Base-by-base conservation (phyloP, 1,284 basidiomycete species). In the Earliella scabrosa region DNA sequence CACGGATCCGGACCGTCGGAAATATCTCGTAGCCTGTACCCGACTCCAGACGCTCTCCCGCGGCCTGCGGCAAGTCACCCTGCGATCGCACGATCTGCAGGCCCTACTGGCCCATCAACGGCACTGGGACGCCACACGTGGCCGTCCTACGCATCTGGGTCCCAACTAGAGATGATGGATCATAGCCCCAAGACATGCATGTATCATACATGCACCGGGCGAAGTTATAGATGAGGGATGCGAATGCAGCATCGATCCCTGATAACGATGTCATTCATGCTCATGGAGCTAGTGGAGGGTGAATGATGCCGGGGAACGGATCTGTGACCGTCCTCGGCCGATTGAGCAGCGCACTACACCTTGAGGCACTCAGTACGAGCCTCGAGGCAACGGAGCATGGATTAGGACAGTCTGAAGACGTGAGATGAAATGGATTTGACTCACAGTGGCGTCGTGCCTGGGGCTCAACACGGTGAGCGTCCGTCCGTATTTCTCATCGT, bases 351-450 rank as follows among this genome's bases (percentile, higher is more conserved):
- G 13, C 7, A n/a, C 18, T 2, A n/a, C 48, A 50, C 59, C 59
- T 54, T 48, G 56, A 61, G 59, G 59, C 56, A 41, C 20, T 48
- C 13, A 49, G n/a, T 39, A 35, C 21, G 40, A 58, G 59, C 52
- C 59, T 58, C 53, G 47, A 58, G 59, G 55, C 53, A 32, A 35
- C 23, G 46, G 46, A 38, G 23, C 35, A 24, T n/a, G 21, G 50
- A 31, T 41, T 23, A 40, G 27, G 35, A 40, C 24, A 48, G 21
- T 40, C 27, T 21, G 36, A 14, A 38, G 16, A 26, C n/a, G 38
- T 24, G 16, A 54, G 29, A 49, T 23, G 31, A 2, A 21, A 31
- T 41, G 26, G 38, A 21, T 45, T 44, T 31, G 45, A 29, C 44
- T 39, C n/a, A 20, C 24, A 21, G 27, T 26, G 39, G 38, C 26